Evolutionary conservation across 495 filamentous ascomycete genomes (phyloP), one percentile per base, ranked within the genome.

Genomic region (Neurospora sp.): DNA sequence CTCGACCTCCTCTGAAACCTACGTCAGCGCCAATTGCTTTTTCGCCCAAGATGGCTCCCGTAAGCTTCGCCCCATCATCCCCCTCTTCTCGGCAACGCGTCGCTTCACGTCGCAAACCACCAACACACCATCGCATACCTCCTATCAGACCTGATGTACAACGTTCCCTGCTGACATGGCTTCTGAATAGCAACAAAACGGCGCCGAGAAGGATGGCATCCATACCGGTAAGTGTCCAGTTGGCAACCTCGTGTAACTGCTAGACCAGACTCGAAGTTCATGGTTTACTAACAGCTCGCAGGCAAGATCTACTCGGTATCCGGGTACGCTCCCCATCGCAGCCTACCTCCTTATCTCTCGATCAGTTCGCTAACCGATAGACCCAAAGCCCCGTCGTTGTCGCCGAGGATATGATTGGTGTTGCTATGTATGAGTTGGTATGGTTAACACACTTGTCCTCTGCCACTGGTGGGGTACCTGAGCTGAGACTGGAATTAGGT

Each of bases 361-460:
- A 66, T 27, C 54, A 35, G 54, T 18, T 78, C 71, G 80, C 78
- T 77, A 77, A 76, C 77, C 75, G 27, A 60, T 74, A 41, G 3
- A 12, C 73, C 80, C 78, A 79, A 96, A 94, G 71, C 14, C 96
- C 96, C 77, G 96, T 99, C 85, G 91, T 98, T 76, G 90, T 98
- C 77, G 96, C 96, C 80, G 95, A 98, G 86, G 90, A 98, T 82
- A 97, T 98, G 95, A 92, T 94, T 80, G 96, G 96, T 80, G 96
- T 96, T 90, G 94, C 96, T 79, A 98, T 99, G 96, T 98, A 99
- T 88, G 96, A 99, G 86, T 85, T 99, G 89, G 95, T 81, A 80
- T 44, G 79, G 39, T 60, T 54, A 27, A 27, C 35, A 35, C 27
- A 66, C 2, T 35, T 66, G 54, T 35, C 54, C 54, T 66, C 12